Conservation (phyloP, 805 yeast genomes). For the Metschnikowia reukaufii region DNA sequence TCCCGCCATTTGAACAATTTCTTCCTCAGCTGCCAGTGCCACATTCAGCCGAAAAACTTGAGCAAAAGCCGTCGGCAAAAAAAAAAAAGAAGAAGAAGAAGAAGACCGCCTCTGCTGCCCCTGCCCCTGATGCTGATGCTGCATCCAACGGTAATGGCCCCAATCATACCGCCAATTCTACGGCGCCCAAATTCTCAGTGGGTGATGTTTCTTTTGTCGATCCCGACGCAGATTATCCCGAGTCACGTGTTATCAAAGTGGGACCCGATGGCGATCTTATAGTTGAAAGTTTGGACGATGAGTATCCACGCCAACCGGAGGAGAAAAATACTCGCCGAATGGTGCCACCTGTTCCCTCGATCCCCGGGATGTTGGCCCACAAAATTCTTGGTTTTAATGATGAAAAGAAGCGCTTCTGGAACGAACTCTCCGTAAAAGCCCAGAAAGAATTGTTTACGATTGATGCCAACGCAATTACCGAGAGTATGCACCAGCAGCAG, state of each 20-base stretch:
- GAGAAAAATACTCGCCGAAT: not conserved
- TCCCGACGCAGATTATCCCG: slow-evolving; percentile 66
- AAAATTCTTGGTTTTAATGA: slow-evolving; percentile 14
- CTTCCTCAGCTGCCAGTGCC: not conserved
- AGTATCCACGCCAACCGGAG: slow-evolving; percentile 10
- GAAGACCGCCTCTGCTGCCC: slow-evolving; percentile 7
- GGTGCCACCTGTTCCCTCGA: slow-evolving; percentile 7
- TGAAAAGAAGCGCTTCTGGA: slow-evolving; percentile 18
- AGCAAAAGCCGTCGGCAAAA: slow-evolving; percentile 13
- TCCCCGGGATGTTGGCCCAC: slow-evolving; percentile 4
- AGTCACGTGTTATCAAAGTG: slow-evolving; percentile 67
- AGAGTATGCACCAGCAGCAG: slow-evolving; percentile 45
- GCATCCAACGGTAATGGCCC: too few species aligned
- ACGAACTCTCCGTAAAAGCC: slow-evolving; percentile 13
- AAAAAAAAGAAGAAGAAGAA: slow-evolving; percentile 37
- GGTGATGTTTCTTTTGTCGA: slow-evolving; percentile 50
- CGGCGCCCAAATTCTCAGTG: slow-evolving; percentile 8
- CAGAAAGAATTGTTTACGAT: slow-evolving; percentile 43
- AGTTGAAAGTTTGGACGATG: slow-evolving; percentile 55
- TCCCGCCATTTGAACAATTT: not conserved
- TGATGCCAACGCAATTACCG: slow-evolving; percentile 68
- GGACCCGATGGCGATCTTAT: slow-evolving; percentile 76
- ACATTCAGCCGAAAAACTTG: not conserved
- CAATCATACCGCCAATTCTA: not conserved
- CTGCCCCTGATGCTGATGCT: not conserved